A percentile compares a stretch with the other conserved stretches of the same genome.
phyloP scores from a whole-genome alignment of 2,329 filamentous ascomycete genomes.

The Pseudogymnoascus sp. region DNA sequence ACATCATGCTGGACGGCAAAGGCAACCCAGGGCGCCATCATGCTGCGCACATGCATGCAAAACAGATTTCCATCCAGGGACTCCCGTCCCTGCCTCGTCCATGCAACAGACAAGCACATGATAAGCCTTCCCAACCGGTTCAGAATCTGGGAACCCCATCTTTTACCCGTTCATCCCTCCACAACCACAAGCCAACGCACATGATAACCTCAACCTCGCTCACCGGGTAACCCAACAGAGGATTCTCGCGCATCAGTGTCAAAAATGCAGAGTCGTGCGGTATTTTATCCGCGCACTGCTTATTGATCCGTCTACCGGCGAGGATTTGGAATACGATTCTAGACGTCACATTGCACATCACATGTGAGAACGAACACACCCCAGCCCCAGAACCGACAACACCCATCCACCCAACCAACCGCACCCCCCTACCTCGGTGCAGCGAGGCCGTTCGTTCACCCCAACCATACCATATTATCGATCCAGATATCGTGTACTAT shows the following conservation, averaged over 20 bases:
- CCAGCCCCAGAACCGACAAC: neutral
- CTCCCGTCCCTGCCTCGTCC: neutral
- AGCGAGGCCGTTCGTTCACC: neutral
- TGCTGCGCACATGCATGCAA: neutral
- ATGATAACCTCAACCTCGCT: neutral
- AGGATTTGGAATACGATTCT: neutral
- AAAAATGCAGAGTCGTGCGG: neutral
- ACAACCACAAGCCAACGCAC: neutral
- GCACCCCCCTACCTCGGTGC: neutral
- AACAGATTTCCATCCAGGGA: neutral
- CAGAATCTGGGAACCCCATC: neutral
- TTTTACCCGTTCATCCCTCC: neutral
- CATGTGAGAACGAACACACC: neutral
- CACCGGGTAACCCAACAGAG: neutral
- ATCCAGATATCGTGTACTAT: neutral
- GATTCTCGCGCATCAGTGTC: too few species aligned
- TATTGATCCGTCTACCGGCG: neutral
- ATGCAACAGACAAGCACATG: neutral
- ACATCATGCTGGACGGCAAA: neutral
- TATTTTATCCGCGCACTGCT: neutral
- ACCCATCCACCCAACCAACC: too few species aligned
- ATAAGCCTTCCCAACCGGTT: neutral
- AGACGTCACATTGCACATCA: neutral
- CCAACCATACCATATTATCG: neutral
- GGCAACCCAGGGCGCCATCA: neutral